phyloP scores from a whole-genome alignment of 768 basidiomycete species.

The Trametes punicea region DNA sequence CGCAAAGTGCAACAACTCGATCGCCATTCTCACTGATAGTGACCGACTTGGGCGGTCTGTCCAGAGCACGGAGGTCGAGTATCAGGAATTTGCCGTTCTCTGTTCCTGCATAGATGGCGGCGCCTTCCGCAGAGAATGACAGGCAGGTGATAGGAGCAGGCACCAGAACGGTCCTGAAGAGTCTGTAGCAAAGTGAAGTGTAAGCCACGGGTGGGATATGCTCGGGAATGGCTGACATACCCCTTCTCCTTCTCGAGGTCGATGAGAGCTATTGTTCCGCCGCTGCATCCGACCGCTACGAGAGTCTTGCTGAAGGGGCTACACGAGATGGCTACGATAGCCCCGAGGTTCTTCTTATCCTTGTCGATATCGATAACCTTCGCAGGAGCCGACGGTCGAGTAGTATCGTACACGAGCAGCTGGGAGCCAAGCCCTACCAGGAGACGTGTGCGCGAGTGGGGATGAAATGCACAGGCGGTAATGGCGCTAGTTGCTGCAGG shows the following conservation, averaged over 20 bases:
- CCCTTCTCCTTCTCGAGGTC: constrained; percentile 76
- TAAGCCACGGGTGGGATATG: neutral
- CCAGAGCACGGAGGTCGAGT: constrained; percentile 60
- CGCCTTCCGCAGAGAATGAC: constrained; percentile 67
- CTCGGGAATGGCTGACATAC: constrained; percentile 31
- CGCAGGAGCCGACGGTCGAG: constrained; percentile 50
- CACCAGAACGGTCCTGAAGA: constrained; percentile 56
- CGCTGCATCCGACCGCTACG: constrained; percentile 52
- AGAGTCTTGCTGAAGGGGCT: constrained; percentile 79
- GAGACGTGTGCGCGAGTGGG: constrained; percentile 57
- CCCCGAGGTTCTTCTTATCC: constrained; percentile 40
- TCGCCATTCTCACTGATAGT: constrained; percentile 45
- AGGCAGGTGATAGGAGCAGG: constrained; percentile 56
- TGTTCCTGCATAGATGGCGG: constrained; percentile 62
- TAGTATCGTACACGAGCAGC: constrained; percentile 60
- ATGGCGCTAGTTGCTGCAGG: constrained; percentile 30
- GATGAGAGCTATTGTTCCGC: constrained; percentile 54
- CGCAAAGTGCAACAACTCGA: constrained; percentile 49
- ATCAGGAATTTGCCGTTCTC: constrained; percentile 60
- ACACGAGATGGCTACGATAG: constrained; percentile 54
- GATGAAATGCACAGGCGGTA: constrained; percentile 56
- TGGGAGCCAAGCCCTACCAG: constrained; percentile 52
- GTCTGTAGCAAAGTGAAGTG: constrained; percentile 32
- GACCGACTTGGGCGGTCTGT: constrained; percentile 59
- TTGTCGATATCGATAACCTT: constrained; percentile 46